A percentile compares a stretch with the other conserved stretches of the same genome.
phyloP scores from a whole-genome alignment of 108 stramenopile species.

The Parmales sp. region DNA sequence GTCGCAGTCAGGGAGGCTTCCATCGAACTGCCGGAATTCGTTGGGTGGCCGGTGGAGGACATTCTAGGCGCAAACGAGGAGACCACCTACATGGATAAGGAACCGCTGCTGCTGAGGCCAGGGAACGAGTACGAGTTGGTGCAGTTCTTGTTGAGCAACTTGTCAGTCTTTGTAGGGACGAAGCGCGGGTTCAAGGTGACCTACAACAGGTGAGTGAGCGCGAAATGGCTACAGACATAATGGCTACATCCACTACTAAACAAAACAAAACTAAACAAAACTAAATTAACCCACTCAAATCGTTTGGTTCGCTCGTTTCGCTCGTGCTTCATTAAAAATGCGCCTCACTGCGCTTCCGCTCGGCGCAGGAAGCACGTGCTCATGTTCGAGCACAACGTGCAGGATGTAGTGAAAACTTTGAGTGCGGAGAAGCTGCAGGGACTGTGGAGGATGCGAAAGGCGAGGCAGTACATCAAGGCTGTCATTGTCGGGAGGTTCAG shows the following conservation, averaged over 20 bases:
- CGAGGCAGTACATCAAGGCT: slow-evolving; percentile 8
- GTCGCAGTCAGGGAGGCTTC: not conserved
- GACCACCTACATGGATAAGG: not conserved
- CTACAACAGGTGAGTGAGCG: too few relatives aligned
- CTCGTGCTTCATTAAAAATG: too few relatives aligned
- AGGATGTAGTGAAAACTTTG: slow-evolving; percentile 1
- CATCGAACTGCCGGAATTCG: not conserved
- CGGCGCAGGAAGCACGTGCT: slow-evolving; percentile 11
- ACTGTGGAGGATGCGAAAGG: slow-evolving; percentile 10
- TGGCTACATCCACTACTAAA: too few relatives aligned
- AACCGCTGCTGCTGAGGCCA: not conserved
- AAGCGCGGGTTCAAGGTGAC: not conserved
- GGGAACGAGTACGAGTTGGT: slow-evolving; percentile 1
- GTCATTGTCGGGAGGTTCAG: not conserved
- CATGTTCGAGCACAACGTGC: slow-evolving; percentile 18
- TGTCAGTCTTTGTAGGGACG: slow-evolving; percentile 2
- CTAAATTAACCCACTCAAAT: too few relatives aligned
- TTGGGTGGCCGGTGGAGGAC: not conserved
- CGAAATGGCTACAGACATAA: too few relatives aligned
- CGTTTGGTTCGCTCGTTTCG: too few relatives aligned
- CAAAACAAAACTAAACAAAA: too few relatives aligned
- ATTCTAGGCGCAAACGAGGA: slow-evolving; percentile 1
- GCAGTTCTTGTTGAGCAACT: slow-evolving; percentile 5
- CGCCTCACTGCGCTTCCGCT: too few relatives aligned
- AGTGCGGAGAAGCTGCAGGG: slow-evolving; percentile 16